phyloP scores from a whole-genome alignment of 1,139 yeast genomes.

The Lodderomyces elongisporus region DNA sequence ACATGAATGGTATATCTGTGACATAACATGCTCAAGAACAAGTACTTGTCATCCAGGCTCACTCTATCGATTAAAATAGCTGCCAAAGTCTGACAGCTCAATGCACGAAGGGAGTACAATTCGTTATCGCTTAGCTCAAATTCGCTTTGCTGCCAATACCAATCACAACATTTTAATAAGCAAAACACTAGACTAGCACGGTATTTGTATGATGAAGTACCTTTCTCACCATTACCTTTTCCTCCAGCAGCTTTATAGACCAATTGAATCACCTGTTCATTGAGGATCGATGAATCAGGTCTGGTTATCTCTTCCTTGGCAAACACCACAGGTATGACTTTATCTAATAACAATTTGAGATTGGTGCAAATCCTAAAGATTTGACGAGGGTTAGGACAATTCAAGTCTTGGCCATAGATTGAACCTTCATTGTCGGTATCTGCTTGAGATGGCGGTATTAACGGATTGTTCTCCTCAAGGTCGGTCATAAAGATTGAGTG shows the following conservation, averaged over 20 bases:
- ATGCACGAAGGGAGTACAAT: constrained; percentile 54
- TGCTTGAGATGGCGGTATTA: constrained; percentile 10
- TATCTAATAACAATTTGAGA: constrained; percentile 67
- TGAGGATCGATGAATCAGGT: constrained; percentile 61
- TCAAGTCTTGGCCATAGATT: constrained; percentile 11
- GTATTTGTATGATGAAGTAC: constrained; percentile 57
- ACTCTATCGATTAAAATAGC: constrained; percentile 60
- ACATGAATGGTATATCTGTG: constrained; percentile 67
- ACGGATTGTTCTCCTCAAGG: constrained; percentile 12
- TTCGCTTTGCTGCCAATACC: constrained; percentile 65
- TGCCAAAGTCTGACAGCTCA: constrained; percentile 71
- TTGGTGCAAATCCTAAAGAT: constrained; percentile 68
- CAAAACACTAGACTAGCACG: constrained; percentile 66
- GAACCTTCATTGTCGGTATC: constrained; percentile 10
- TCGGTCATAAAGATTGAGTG: constrained; percentile 6
- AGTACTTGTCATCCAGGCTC: constrained; percentile 49
- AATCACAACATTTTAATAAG: constrained; percentile 65
- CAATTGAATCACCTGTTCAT: constrained; percentile 51
- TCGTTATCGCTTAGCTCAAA: constrained; percentile 66
- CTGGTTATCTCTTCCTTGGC: constrained; percentile 45
- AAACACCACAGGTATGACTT: constrained; percentile 61
- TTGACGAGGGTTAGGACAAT: constrained; percentile 62
- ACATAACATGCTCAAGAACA: constrained; percentile 73
- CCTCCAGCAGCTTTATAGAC: constrained; percentile 82
- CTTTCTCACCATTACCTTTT: constrained; percentile 52